Base-by-base conservation (phyloP, 179 eudicot genomes). In the Beta corolliflora region DNA sequence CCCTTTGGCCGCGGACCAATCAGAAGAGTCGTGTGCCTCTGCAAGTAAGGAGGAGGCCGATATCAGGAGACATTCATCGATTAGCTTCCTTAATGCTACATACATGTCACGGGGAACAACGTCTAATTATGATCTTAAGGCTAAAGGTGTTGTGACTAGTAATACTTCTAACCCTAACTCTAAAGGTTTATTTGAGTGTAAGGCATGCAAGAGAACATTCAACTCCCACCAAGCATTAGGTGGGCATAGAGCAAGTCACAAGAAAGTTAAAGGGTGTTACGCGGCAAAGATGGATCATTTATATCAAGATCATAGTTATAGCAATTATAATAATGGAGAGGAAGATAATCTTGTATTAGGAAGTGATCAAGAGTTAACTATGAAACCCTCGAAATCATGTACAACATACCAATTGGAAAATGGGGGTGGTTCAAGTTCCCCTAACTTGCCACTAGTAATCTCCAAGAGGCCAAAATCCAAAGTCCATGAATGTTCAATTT, bases 241-340 rank as follows among this genome's bases (percentile, higher is more conserved):
- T 1, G 99, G 99, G 13, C 99, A 96, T 54, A 89, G 99, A 29
- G 99, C 99, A 9, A 96, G 99, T 76, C 99, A 96, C 82, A 96
- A 96, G 79, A 96, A 95, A 76, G 93, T 93, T 3, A 94, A 94
- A 75, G 98, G 98, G 1, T 94, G 98, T 54, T 93, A 89, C 16
- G 96, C 96, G 1, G 91, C 97, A 0, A 78, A 85, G 45, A 75
- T 88, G 55, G 91, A 95, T 71, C 85, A 80, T 11, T 71, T 64
- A 3, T 89, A 86, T 21, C 80, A 87, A 15, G 88, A 85, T 73
- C 9, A 73, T 36, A 1, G 41, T 36, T 36, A 2, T 25, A 77
- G 76, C 41, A 36, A 36, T 45, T 55, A n/a, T n/a, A n/a, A 21
- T 3, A 23, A 50, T 15, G 89, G 75, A 0, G 89, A 88, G 18